Evolutionary conservation across 2,329 filamentous ascomycete species (phyloP), one percentile per base, ranked within the genome.

Genomic region (Beauveria caledonica): DNA sequence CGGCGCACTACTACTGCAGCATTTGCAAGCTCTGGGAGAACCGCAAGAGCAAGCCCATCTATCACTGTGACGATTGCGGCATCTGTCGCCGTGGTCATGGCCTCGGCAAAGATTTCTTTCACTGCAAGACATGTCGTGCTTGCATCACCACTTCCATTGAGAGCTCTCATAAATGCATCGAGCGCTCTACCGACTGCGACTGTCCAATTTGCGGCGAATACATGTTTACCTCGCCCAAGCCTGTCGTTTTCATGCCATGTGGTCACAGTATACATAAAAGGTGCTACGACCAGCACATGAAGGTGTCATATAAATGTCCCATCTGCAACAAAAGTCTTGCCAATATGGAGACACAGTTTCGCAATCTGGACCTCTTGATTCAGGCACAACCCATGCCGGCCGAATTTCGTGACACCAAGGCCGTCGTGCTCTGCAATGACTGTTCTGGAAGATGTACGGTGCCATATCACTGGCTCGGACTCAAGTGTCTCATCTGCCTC

Each of bases 1-100:
- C 90, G 7, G 92, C 93, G 13, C 88, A 88, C 69, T 97, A 97
- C 73, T 99, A 95, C 71, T 99, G 94, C 75, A 83, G 86, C 58
- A 88, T 94, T 60, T 99, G 94, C 80, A 97, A 97, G 74, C 80
- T 99, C 1, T 99, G 94, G 94, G 93, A 97, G 69, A 92, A 97
- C 69, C 90, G 97, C 66, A 84, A 86, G 59, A 87, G 86, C 65
- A 97, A 95, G 72, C 88, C 87, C 65, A 96, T 97, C 61, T 99
- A 99, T 70, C 94, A 99, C 71, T 99, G 94, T 73, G 84, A 86
- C 68, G 94, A 97, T 69, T 99, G 94, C 73, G 94, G 94, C 5
- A 96, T 99, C 63, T 99, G 94, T 71, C 84, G 94, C 62, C 87
- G 92, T 61, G 94, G 94, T 1, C 85, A 91, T 71, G 94, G 94